These are phyloP conservation scores for Nemania abortiva DNA, from an alignment of 2,329 filamentous ascomycete genomes.

Conservation along the genomic window DNA sequence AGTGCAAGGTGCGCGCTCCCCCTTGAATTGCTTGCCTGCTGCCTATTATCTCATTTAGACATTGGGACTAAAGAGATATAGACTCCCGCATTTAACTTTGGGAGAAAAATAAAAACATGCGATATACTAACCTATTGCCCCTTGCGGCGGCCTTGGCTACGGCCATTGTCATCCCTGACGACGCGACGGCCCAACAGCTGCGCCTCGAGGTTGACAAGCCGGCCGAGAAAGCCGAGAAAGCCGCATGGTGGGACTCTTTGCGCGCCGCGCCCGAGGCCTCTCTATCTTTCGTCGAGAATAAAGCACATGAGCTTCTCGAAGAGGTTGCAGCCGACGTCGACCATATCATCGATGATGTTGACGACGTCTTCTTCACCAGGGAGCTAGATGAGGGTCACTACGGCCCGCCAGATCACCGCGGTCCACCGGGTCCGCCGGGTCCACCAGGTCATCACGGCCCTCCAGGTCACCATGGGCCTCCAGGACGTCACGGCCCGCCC, in stretches of 20 bases:
- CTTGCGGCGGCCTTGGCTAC: slow-evolving; percentile 28
- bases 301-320: slow-evolving; percentile 33
- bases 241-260: slow-evolving; percentile 24
- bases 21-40: not conserved
- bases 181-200: slow-evolving; percentile 47
- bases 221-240: slow-evolving; percentile 15
- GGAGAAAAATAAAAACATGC: slow-evolving; percentile 29
- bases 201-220: slow-evolving; percentile 42
- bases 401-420: slow-evolving; percentile 10
- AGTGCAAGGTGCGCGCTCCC: not conserved
- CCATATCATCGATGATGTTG: slow-evolving; percentile 39
- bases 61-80: slow-evolving; percentile 4
- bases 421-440: slow-evolving; percentile 17
- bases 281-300: slow-evolving; percentile 35
- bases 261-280: slow-evolving; percentile 4
- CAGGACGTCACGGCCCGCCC: not conserved
- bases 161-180: slow-evolving; percentile 48
- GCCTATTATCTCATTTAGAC: not conserved
- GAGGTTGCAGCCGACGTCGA: slow-evolving; percentile 37
- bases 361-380: slow-evolving; percentile 35
- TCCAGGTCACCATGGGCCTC: slow-evolving; percentile 34
- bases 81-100: not conserved
- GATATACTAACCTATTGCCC: slow-evolving; percentile 37
- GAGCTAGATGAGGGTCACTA: slow-evolving; percentile 34
- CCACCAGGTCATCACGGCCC: slow-evolving; percentile 3